Conservation (phyloP, 2,329 filamentous ascomycete species). For the Penicillium sp. region DNA sequence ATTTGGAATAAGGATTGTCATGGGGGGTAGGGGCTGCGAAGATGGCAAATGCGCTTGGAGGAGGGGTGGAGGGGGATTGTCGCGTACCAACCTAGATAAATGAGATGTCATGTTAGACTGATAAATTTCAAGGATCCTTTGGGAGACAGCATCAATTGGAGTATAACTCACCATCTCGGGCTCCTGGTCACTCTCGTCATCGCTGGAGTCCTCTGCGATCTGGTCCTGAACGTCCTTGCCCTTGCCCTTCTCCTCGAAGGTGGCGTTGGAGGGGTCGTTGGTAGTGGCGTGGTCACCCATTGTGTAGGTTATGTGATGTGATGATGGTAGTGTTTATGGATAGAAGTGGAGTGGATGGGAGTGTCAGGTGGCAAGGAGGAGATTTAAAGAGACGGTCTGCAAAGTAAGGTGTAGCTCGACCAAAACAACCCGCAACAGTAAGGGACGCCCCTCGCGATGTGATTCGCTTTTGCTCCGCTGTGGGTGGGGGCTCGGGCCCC, state of each 20-base stretch:
- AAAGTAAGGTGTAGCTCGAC: constrained; percentile 26
- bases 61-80: constrained; percentile 3
- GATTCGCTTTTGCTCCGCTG: constrained; percentile 20
- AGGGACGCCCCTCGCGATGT: constrained; percentile 20
- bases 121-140: not conserved
- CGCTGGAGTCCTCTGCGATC: constrained; percentile 68
- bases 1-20: no score
- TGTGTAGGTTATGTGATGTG: constrained; percentile 23
- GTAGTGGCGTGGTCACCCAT: constrained; percentile 43
- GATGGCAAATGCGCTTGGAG: not conserved
- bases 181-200: constrained; percentile 72
- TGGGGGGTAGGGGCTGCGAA: not conserved
- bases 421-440: constrained; percentile 30
- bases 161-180: constrained; percentile 40
- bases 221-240: constrained; percentile 68
- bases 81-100: constrained; percentile 18
- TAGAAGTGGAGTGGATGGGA: constrained; percentile 16
- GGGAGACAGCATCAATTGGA: not conserved
- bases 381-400: constrained; percentile 28
- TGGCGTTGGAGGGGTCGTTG: constrained; percentile 45
- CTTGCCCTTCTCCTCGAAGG: constrained; percentile 76
- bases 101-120: constrained; percentile 6
- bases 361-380: constrained; percentile 10
- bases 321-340: constrained; percentile 5
- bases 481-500: constrained; percentile 8